Base-by-base conservation (phyloP, 2,329 filamentous ascomycete genomes). In the Tolypocladium capitatum region DNA sequence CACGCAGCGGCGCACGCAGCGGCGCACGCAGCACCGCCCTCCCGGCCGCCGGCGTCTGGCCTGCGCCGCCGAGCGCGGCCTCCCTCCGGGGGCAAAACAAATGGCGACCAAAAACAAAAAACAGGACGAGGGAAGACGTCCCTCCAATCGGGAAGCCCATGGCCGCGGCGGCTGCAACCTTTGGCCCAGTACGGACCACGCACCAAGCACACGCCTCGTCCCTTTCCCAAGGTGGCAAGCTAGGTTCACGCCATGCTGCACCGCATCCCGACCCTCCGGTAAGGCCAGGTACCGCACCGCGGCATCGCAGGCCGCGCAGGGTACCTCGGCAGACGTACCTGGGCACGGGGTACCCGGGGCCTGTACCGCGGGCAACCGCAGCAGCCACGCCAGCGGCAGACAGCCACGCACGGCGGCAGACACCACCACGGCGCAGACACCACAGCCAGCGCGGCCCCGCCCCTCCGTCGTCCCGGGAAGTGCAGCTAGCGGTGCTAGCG, bases 261-360 rank as follows among this genome's bases (percentile, higher is more conserved):
- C 27, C 35, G 32, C 32, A 32, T 43, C 41, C 46, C 46, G 41
- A 34, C 46, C 40, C 32, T 43, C 46, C 40, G 46, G 46, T 47
- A 47, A 38, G 46, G 27, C 28, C 40, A 43, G 46, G 40, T 36
- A 47, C 40, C 18, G 38, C 13, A 30, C 38, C 16, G 38, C 38
- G 16, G 27, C 30, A 38, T 11, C 18, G 35, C 35, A 18, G 33
- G 5, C 35, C 5, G 20, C 18, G 34, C 21, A 27, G 40, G 45
- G 35, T 46, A 47, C 38, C 40, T 47, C 34, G n/a, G 34, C 34
- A 34, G 8, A 36, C 21, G 38, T 43, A 47, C 46, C 46, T 27
- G 32, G 46, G 21, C 35, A 45, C 43, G 9, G 20, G 20, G 5
- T n/a, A n/a, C n/a, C n/a, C n/a, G n/a, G 20, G n/a, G 30, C 46